Base-by-base conservation (phyloP, 768 basidiomycete genomes). In the Phylloporus sp. region DNA sequence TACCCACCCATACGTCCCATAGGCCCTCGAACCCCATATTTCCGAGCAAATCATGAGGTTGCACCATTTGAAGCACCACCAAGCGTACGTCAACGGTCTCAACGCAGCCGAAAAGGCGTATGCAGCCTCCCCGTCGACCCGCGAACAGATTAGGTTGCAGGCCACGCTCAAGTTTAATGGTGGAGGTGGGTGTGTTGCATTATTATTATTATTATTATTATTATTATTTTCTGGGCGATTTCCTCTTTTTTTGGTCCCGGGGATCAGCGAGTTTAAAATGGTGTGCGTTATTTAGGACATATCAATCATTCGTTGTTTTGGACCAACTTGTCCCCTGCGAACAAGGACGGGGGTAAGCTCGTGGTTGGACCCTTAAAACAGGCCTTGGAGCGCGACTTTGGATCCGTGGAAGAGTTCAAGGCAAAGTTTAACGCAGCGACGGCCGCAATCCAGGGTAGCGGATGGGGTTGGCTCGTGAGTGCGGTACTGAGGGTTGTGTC, bases 291-390 rank as follows among this genome's bases (percentile, higher is more conserved):
- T 18, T n/a, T 13, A 56, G 89, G 90, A 4, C 92, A 94, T 62
- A 90, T 94, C 65, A 96, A 96, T 69, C 93, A 95, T 69, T 81
- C 92, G 13, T 74, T 98, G 27, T 99, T 99, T 77, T 99, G 96
- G 96, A 90, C 85, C 69, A 98, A 95, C 70, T 80, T 99, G 54
- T 86, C 92, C 0, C 96, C 96, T 4, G 66, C 69, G 20, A 69
- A 68, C 40, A 65, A 65, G 33, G 78, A 76, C 9, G 88, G 86
- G 32, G 88, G 88, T 9, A 73, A 79, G 57, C 72, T 91, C 28
- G 62, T 62, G 6, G 73, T 74, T 22, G 88, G 87, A 5, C 73
- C 81, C 9, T 74, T 98, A 44, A 87, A 89, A 67, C 70, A 79
- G 35, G 86, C 87, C 9, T 74, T 95, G 54, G 75, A 82, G 54